Base-by-base conservation (phyloP, 208 protist genomes). In the Trypanosomatidae sp. region DNA sequence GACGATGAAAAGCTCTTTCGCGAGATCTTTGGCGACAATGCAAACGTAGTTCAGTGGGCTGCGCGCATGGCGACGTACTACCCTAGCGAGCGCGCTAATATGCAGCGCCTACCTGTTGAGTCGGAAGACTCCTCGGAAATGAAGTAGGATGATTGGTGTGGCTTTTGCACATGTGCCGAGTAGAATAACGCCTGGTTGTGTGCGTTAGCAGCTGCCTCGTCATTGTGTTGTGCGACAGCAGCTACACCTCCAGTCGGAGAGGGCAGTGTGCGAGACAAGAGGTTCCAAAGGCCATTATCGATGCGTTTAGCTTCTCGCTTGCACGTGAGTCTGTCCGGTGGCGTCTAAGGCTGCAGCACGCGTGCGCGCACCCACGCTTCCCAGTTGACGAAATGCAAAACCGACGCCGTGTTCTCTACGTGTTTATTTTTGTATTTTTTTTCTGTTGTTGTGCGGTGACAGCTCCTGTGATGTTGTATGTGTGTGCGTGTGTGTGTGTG, bases 61-160 rank as follows among this genome's bases (percentile, higher is more conserved):
- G 78, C 86, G 1, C 89, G 84, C 62, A 93, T 93, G 86, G 78
- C 89, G 9, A 84, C 89, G 9, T 93, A 90, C 75, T 85, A 89
- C 76, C 82, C 80, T 2, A 80, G 67, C 43, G 89, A 91, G 77
- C 81, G 89, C 41, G 70, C 62, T 0, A 70, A 84, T 69, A 88
- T 89, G 75, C 13, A 66, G 52, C 60, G 69, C 0, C 62, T 52
- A 10, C 62, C 69, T 0, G 41, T 3, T n/a, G 53, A 74, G 19
- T 67, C 74, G 7, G 52, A 83, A 43, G 64, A 70, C 53, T 44
- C 39, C 12, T 77, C 60, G 5, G 68, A 82, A 3, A 62, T 62
- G 0, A 44, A 65, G 2, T 28, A 59, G n/a, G 74, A 74, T 30
- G 41, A 74, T 41, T 71, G 44, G 30, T 15, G 46, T 22, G 15